Evolutionary conservation across 2,329 filamentous ascomycete species (phyloP), one percentile per base, ranked within the genome.

Genomic region (Parascedosporium putredinis): DNA sequence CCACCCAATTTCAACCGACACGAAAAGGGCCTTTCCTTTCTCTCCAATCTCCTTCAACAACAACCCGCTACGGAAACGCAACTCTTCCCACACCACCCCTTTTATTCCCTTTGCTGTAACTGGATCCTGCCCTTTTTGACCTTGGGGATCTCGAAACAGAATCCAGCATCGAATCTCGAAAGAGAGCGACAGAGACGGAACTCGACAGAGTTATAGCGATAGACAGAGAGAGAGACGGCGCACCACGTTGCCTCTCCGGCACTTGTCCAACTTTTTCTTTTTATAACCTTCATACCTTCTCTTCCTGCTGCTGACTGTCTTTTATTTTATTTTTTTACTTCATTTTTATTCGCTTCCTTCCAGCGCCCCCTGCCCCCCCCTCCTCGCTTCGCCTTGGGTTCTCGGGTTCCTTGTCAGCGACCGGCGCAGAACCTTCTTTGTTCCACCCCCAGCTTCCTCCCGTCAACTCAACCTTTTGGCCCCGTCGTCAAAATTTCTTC

Each of bases 1-100:
- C 38, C 38, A 42, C 20, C 38, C 38, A 20, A 42, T 42, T 42
- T 42, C 38, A 42, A 42, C 38, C 38, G 38, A n/a, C n/a, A n/a
- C n/a, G n/a, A n/a, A n/a, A n/a, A n/a, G n/a, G n/a, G n/a, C 10
- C 38, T 22, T 42, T 42, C 23, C 18, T 42, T 42, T 42, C 23
- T 42, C 38, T 42, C 38, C 38, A 42, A 22, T 42, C 38, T 20
- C 38, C 18, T 42, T 22, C 38, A 42, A 42, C 38, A 42, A 42
- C 38, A 42, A 42, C 16, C 33, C n/a, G 20, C 16, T 42, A 16
- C 16, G 38, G 16, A 16, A 42, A 16, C 16, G 20, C 38, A 42
- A 10, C 5, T 42, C 38, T 42, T 16, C 16, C 20, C 23, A 16
- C 23, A 16, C 16, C 20, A 16, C 38, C 38, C 36, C 38, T 23